phyloP scores from a whole-genome alignment of 371 early-diverging fungal genomes.

The Actinomucor elegans region DNA sequence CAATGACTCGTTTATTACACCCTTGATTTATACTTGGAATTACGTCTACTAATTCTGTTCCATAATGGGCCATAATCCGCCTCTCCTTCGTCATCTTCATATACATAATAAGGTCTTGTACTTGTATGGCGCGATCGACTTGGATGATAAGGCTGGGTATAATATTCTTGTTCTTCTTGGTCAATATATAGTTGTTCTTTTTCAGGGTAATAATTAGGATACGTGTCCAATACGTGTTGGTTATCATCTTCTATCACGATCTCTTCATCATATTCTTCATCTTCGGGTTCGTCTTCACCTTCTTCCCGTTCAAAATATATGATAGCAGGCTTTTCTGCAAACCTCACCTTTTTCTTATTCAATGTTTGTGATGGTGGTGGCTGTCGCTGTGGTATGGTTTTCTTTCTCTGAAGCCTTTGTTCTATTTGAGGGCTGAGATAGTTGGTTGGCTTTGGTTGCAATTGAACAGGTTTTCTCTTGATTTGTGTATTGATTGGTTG shows the following conservation, averaged over 20 bases:
- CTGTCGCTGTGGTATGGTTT: neutral
- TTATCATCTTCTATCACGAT: neutral
- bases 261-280: neutral
- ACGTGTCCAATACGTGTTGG: neutral
- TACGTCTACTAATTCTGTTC: neutral
- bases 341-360: conserved; percentile 10
- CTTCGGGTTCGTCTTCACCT: conserved; percentile 12
- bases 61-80: neutral
- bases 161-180: neutral
- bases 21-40: neutral
- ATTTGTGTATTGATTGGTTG: conserved; percentile 11
- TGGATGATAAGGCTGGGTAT: too few relatives aligned
- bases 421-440: conserved; percentile 14
- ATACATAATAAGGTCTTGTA: neutral
- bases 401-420: conserved; percentile 12
- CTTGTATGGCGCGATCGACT: conserved; percentile 6
- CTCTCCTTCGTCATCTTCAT: neutral
- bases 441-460: neutral
- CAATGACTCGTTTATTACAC: neutral
- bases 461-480: conserved; percentile 18
- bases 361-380: neutral
- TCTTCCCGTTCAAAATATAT: conserved; percentile 3
- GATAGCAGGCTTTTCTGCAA: conserved; percentile 5
- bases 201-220: neutral
- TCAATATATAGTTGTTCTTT: neutral